Base-by-base conservation (phyloP, 2,329 filamentous ascomycete species). In the Geosmithia morbida region DNA sequence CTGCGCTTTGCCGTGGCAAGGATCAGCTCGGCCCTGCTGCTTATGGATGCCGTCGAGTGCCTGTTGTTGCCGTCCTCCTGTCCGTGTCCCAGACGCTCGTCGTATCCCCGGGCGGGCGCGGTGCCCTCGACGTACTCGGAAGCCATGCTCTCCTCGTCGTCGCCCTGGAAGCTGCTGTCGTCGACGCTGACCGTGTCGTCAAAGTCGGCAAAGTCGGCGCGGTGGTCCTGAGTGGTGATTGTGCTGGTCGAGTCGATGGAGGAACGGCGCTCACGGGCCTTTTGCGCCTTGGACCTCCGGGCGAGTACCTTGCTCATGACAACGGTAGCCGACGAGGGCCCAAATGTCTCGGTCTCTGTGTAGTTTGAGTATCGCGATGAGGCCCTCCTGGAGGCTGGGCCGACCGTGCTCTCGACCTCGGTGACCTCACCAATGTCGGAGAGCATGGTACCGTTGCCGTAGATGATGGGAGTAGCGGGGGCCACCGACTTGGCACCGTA, bases 1-100 rank as follows among this genome's bases (percentile, higher is more conserved):
- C 88, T 76, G 61, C 81, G 83, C 67, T 96, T 96, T 30, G 90
- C 90, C 64, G 94, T 95, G 48, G 88, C 87, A 48, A 97, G 72
- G 59, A 96, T 96, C 58, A 89, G 74, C 60, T 96, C 89, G 1
- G 89, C 89, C 56, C 87, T 79, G 54, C 83, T 81, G 61, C 87
- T 90, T 52, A 94, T 66, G 20, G 85, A 80, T 16, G 75, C 80
- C 45, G 85, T 86, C 3, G 86, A 86, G 56, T 83, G 78, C 43
- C 74, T 71, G 48, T 84, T 76, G 48, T 80, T 77, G 26, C 19
- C 42, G 16, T 47, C 46, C 6, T 22, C 40, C 10, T 22, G 48
- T 51, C 33, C n/a, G n/a, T 16, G 20, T n/a, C 18, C 19, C 29
- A 30, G n/a, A 11, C 17, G 33, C 11, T 37, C 11, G 11, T 37